Percentiles rank a stretch among this genome's conserved stretches.
Conservation (phyloP, 2,329 filamentous ascomycete genomes). For the Mollisiaceae sp. region DNA sequence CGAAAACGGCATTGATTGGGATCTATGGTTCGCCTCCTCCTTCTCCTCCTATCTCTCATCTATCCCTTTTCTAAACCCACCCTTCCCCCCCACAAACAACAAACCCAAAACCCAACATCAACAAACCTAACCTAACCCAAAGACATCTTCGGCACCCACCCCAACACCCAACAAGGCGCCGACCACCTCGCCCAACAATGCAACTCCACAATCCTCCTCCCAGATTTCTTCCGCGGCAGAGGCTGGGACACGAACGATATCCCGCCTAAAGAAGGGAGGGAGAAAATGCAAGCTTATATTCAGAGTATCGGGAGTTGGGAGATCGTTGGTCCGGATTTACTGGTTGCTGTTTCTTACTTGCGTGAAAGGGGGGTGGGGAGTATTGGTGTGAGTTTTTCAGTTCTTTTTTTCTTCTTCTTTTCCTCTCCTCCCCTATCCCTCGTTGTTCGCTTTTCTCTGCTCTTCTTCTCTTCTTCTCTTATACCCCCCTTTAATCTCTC, state of each 20-base stretch:
- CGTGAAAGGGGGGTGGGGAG: not conserved
- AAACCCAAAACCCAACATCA: too few relatives aligned
- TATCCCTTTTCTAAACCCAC: not conserved
- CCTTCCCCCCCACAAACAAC: too few relatives aligned
- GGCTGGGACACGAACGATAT: constrained; percentile 15
- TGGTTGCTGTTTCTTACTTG: constrained; percentile 1
- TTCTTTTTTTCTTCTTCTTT: not conserved
- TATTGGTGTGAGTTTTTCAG: too few relatives aligned
- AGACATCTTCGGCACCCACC: constrained; percentile 20
- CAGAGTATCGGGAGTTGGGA: constrained; percentile 18
- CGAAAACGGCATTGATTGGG: not conserved
- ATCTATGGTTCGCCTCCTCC: not conserved
- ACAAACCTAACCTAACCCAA: too few relatives aligned
- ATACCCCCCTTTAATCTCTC: not conserved
- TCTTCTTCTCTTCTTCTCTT: not conserved
- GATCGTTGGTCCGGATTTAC: constrained; percentile 8
- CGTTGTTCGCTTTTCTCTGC: too few relatives aligned
- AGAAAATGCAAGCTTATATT: constrained; percentile 13
- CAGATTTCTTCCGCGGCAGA: constrained; percentile 19
- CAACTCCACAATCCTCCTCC: not conserved
- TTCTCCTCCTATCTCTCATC: not conserved
- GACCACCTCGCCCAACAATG: not conserved
- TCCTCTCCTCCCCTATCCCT: not conserved
- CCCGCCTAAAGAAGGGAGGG: constrained; percentile 14
- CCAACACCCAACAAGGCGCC: constrained; percentile 14